These are phyloP conservation scores for Graphilbum fragrans DNA, from an alignment of 2,329 filamentous ascomycete genomes.

Conservation along the genomic window DNA sequence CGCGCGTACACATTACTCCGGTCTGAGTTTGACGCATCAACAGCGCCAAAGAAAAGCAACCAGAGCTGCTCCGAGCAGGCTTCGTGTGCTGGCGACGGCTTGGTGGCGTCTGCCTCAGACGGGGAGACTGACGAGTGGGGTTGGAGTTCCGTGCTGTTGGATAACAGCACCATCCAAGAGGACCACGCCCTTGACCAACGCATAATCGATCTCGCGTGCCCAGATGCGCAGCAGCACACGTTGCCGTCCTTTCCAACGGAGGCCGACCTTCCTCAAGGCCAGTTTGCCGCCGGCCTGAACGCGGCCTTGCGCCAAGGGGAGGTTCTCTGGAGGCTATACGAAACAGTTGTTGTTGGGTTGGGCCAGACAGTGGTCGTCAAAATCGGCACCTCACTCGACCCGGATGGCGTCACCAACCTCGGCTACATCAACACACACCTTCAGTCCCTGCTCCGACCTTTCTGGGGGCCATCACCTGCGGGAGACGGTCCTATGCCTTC, in stretches of 20 bases:
- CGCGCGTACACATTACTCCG: no score
- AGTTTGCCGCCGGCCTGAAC: conserved; percentile 1
- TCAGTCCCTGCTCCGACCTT: neutral
- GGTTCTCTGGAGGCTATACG: neutral
- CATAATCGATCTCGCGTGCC: no score
- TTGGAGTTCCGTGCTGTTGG: no score
- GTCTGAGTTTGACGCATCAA: no score
- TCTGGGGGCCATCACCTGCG: neutral
- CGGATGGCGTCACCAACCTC: neutral
- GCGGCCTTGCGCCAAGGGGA: neutral
- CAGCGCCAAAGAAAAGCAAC: no score
- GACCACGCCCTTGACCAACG: no score
- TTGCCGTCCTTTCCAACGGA: neutral
- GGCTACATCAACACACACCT: neutral
- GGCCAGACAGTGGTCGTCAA: conserved; percentile 1
- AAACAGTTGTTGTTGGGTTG: neutral
- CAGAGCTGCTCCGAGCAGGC: no score
- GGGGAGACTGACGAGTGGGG: no score
- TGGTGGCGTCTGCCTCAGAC: no score
- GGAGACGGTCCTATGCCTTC: neutral
- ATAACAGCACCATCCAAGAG: no score
- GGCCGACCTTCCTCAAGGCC: neutral
- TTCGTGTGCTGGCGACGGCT: no score
- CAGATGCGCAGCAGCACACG: no score
- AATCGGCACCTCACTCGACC: neutral